Percentiles rank a stretch among this genome's conserved stretches.
phyloP scores from a whole-genome alignment of 2,329 filamentous ascomycete species.

The Pseudogymnoascus sp. region DNA sequence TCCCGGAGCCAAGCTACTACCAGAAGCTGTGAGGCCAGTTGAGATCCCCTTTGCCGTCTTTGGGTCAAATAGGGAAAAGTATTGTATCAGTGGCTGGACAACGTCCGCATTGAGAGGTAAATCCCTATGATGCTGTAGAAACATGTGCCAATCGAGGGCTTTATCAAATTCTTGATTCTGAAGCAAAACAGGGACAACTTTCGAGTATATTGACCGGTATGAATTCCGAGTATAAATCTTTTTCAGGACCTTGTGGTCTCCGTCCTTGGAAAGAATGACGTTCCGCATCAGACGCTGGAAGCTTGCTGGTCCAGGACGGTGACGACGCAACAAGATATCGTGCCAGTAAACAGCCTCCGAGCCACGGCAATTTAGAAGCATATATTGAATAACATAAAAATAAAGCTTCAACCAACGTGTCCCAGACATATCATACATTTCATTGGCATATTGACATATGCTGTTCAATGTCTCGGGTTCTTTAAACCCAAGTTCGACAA shows the following conservation, averaged over 20 bases:
- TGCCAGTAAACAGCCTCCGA: conserved; percentile 23
- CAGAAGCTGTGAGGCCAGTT: conserved; percentile 20
- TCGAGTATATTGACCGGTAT: conserved; percentile 35
- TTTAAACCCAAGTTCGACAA: conserved; percentile 32
- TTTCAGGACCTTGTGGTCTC: conserved; percentile 30
- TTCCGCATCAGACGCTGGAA: conserved; percentile 30
- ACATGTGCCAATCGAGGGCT: conserved; percentile 39
- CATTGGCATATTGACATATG: conserved; percentile 33
- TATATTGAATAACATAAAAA: conserved; percentile 33
- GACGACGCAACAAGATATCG: conserved; percentile 20
- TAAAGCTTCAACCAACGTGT: conserved; percentile 34
- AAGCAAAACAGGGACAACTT: conserved; percentile 34
- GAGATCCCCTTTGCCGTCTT: conserved; percentile 19
- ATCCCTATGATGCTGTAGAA: conserved; percentile 34
- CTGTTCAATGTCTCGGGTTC: conserved; percentile 28
- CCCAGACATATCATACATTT: conserved; percentile 32
- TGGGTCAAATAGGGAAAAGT: conserved; percentile 28
- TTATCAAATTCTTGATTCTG: conserved; percentile 29
- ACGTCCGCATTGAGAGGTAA: conserved; percentile 31
- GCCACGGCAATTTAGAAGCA: conserved; percentile 22
- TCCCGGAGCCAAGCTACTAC: conserved; percentile 18
- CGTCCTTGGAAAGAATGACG: conserved; percentile 16
- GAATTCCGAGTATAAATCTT: conserved; percentile 33
- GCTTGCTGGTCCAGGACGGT: conserved; percentile 26
- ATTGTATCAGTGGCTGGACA: conserved; percentile 33